These are phyloP conservation scores for Chaetomium sp. DNA, from an alignment of 2,329 filamentous ascomycete genomes.

Conservation along the genomic window DNA sequence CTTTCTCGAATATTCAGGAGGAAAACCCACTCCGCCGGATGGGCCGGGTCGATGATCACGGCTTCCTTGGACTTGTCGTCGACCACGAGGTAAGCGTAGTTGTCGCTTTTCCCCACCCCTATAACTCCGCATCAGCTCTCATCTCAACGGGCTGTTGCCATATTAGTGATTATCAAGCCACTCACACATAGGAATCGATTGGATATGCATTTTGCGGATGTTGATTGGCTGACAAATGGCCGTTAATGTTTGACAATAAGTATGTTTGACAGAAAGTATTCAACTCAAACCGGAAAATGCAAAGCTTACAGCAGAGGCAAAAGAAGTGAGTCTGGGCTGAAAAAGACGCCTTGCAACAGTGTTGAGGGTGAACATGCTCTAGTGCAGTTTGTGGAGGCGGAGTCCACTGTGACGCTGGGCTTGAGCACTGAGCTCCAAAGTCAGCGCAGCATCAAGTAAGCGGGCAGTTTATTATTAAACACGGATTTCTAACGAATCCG, in stretches of 20 bases:
- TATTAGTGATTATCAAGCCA: conserved; percentile 13
- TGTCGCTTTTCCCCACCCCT: conserved; percentile 74
- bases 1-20: neutral
- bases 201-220: conserved; percentile 67
- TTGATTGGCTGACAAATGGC: conserved; percentile 17
- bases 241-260: neutral
- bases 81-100: conserved; percentile 78
- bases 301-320: conserved; percentile 5
- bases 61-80: conserved; percentile 74
- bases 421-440: neutral
- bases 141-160: too few species aligned
- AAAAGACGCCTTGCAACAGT: conserved; percentile 31
- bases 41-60: conserved; percentile 72
- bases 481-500: neutral
- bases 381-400: conserved; percentile 7
- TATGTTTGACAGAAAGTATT: neutral
- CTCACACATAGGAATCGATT: conserved; percentile 85
- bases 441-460: neutral
- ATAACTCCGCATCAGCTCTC: neutral
- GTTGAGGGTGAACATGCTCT: conserved; percentile 41
- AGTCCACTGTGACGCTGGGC: neutral
- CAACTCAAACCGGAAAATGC: neutral
- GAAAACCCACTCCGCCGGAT: conserved; percentile 63
- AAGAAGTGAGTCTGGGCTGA: neutral
- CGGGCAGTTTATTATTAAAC: neutral